Evolutionary conservation across 768 basidiomycete genomes (phyloP), one percentile per base, ranked within the genome.

Genomic region (Boletus tylopilopsis): DNA sequence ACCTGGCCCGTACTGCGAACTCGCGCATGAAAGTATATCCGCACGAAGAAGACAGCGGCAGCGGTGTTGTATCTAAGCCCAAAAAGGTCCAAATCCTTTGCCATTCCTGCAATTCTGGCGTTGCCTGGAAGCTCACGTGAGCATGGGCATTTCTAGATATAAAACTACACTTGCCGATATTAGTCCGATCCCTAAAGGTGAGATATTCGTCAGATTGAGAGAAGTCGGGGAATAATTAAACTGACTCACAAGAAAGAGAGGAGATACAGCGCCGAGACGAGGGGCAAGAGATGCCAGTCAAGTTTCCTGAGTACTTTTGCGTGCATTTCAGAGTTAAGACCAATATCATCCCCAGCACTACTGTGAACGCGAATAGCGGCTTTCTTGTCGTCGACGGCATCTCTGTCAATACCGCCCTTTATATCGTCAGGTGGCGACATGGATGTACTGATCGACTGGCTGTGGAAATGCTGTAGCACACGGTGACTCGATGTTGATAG

Each of bases 51-150:
- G 49, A 76, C 35, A 4, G 73, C 70, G 7, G 72, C 66, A 12
- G 61, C 72, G 18, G 52, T 67, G 33, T 73, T 74, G 42, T 73
- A 73, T 47, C 60, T 62, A 7, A 71, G 59, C 9, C 72, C 71
- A 3, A 54, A 39, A 23, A 73, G 65, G 10, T 70, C 10, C 38
- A 73, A 55, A 47, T 77, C 75, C 4, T 36, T 49, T 12, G 61
- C 58, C 76, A 78, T 73, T 8, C 76, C 77, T 6, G 76, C 76
- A 29, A 80, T 65, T 60, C 61, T 61, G 2, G 74, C 73, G 34
- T 75, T 74, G 42, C 64, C 74, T 74, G 22, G 38, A n/a, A 33
- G 16, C 13, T 45, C 13, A 42, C 15, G 9, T 64, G n/a, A 58
- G 51, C 12, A 38, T 25, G 43, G 18, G 38, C 9, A 13, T 2